Base-by-base conservation (phyloP, 2,329 filamentous ascomycete genomes). In the Hypoxylon sp. region DNA sequence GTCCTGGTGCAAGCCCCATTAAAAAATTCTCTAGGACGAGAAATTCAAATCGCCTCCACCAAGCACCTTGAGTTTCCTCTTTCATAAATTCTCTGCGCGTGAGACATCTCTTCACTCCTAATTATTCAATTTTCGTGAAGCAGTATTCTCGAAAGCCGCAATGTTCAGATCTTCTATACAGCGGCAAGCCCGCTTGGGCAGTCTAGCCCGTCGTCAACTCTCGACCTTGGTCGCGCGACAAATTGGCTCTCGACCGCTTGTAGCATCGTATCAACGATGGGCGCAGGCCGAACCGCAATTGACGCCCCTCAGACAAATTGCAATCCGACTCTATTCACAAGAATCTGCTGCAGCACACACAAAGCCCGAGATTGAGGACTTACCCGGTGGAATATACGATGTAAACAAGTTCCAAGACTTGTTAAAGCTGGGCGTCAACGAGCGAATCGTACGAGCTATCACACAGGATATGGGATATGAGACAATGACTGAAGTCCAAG, bases 401-500 rank as follows among this genome's bases (percentile, higher is more conserved):
- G 51, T 79, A 57, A 77, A 78, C 23, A 74, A 76, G 4, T 88
- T 88, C 69, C 69, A 68, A 9, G 82, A 86, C 1, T 78, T 88
- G 9, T 41, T 67, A 2, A 62, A 73, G 1, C 69, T 84, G 16
- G 84, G 83, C 30, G 86, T 97, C 43, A 84, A 94, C 74, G 75
- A 79, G 23, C 87, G 84, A 63, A 80, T 97, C 54, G 83, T 97
- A 68, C 75, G 83, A 3, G 85, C 90, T 25, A 89, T 99, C 72
- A 91, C 87, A 1, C 72, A 86, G 4, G 86, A 88, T 55, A 92
- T 98, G 90, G 82, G 85, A 27, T 90, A 97, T 72, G 86, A 91
- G 52, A 88, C 83, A 41, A 98, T 99, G 96, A 98, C 95, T 21
- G 91, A 96, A 21, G 95, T 99, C 12, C 96, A 99, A 79, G 85